phyloP scores from a whole-genome alignment of 31 red algal genomes.

The Porphyra umbilicalis region DNA sequence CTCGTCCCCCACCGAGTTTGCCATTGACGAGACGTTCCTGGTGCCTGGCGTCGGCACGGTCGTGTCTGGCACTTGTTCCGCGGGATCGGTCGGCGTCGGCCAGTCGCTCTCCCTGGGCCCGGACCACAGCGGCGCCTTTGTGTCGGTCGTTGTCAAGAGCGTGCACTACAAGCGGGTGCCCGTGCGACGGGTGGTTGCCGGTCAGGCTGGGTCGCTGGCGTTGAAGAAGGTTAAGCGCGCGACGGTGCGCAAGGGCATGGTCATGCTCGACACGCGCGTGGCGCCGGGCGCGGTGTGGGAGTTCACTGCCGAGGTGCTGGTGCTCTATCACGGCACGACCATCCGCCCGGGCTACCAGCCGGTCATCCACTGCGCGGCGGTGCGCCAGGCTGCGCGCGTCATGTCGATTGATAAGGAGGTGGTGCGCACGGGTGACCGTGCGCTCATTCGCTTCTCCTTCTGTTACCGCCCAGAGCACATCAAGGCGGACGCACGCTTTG shows the following conservation, averaged over 20 bases:
- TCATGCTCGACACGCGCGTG: conserved; percentile 64
- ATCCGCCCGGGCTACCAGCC: conserved; percentile 95
- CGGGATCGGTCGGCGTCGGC: conserved; percentile 64
- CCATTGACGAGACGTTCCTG: conserved; percentile 95
- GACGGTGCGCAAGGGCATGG: conserved; percentile 97
- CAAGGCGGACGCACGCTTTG: conserved; percentile 84
- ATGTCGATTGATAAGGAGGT: conserved; percentile 85
- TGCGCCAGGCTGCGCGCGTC: conserved; percentile 96
- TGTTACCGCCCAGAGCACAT: conserved; percentile 98
- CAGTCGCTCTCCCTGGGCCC: conserved; percentile 92
- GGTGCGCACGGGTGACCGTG: conserved; percentile 92
- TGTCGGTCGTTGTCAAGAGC: conserved; percentile 80
- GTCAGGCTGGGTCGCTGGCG: conserved; percentile 93
- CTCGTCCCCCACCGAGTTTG: conserved; percentile 82
- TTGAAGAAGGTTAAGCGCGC: conserved; percentile 97
- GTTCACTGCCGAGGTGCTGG: conserved; percentile 96
- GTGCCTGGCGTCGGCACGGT: conserved; percentile 96
- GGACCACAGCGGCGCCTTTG: conserved; percentile 84
- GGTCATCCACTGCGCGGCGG: conserved; percentile 85
- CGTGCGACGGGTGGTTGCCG: conserved; percentile 89
- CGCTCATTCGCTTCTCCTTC: conserved; percentile 93
- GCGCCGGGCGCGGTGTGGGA: conserved; percentile 69
- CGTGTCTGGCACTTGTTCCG: conserved; percentile 79
- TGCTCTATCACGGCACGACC: conserved; percentile 92
- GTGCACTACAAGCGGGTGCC: conserved; percentile 97